Evolutionary conservation across 148 eudicot species (phyloP).

Genomic region (Camellia japonica): DNA sequence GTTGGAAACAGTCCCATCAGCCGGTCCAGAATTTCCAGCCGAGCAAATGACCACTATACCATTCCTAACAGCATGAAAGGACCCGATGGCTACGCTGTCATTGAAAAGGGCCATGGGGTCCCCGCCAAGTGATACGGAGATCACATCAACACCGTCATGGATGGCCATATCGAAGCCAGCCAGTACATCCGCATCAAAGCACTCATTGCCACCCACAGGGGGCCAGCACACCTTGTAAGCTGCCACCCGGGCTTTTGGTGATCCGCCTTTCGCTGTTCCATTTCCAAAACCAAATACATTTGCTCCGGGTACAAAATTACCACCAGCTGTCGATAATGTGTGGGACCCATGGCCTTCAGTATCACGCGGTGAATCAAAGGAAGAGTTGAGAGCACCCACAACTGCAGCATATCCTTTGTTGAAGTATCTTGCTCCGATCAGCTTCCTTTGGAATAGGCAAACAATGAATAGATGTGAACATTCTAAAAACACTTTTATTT

Average conservation of each 20-base stretch:
- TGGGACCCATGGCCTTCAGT: conserved; percentile 82
- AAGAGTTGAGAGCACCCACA: conserved; percentile 40
- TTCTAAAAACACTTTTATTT: background rate
- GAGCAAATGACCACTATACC: conserved; percentile 71
- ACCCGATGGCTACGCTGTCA: conserved; percentile 77
- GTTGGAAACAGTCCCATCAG: conserved; percentile 55
- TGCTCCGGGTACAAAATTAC: conserved; percentile 56
- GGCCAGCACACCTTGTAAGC: conserved; percentile 89
- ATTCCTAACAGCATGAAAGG: conserved; percentile 75
- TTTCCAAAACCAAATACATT: conserved; percentile 70
- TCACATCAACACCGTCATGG: conserved; percentile 76
- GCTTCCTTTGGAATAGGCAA: conserved; percentile 43
- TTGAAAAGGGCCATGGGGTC: conserved; percentile 40
- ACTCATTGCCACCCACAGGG: conserved; percentile 61
- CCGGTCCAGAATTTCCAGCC: conserved; percentile 84
- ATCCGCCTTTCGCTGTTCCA: conserved; percentile 87
- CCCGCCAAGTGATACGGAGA: conserved; percentile 86
- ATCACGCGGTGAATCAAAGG: conserved; percentile 64
- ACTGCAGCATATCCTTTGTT: conserved; percentile 64
- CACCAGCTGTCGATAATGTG: conserved; percentile 92
- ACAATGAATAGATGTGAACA: background rate
- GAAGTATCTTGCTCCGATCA: conserved; percentile 88
- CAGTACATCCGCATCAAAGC: conserved; percentile 77
- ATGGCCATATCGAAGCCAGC: conserved; percentile 91
- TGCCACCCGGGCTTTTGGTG: conserved; percentile 81